Evolutionary conservation across 2,329 filamentous ascomycete genomes (phyloP).

Genomic region (Pseudocercospora pini-densiflorae): DNA sequence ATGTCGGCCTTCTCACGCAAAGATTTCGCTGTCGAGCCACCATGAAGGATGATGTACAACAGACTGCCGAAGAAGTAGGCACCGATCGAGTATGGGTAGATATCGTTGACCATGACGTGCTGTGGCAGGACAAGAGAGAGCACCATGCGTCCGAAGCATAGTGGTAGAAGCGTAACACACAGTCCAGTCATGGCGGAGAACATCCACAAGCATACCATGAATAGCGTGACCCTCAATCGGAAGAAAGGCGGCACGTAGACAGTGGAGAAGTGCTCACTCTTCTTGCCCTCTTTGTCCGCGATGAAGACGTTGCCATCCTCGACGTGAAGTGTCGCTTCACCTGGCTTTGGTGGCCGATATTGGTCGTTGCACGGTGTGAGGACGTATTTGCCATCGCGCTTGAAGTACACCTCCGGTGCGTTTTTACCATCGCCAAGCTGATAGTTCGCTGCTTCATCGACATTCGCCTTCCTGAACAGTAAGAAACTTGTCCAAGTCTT

Average conservation of each 20-base stretch:
- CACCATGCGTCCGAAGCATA: constrained; percentile 80
- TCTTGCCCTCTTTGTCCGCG: constrained; percentile 39
- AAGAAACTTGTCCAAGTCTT: constrained; percentile 37
- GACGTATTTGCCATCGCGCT: constrained; percentile 79
- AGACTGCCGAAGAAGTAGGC: constrained; percentile 77
- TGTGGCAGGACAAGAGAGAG: constrained; percentile 74
- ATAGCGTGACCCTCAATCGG: constrained; percentile 75
- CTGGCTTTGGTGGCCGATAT: constrained; percentile 87
- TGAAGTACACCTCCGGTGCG: constrained; percentile 54
- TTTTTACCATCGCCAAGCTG: background rate
- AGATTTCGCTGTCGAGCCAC: constrained; percentile 14
- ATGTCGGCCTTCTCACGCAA: constrained; percentile 27
- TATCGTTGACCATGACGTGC: constrained; percentile 82
- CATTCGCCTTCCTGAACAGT: constrained; percentile 21
- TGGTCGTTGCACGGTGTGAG: constrained; percentile 94
- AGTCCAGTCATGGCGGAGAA: constrained; percentile 91
- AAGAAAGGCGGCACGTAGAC: constrained; percentile 84
- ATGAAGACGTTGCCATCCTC: constrained; percentile 59
- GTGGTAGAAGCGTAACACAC: constrained; percentile 80
- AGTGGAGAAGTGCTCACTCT: constrained; percentile 55
- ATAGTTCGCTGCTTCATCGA: constrained; percentile 10
- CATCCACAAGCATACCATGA: constrained; percentile 89
- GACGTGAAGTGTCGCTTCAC: constrained; percentile 78
- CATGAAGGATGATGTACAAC: constrained; percentile 58
- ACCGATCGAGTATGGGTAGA: constrained; percentile 93